These are phyloP conservation scores for Penicillium sp. DNA, from an alignment of 2,329 filamentous ascomycete genomes.

Conservation along the genomic window DNA sequence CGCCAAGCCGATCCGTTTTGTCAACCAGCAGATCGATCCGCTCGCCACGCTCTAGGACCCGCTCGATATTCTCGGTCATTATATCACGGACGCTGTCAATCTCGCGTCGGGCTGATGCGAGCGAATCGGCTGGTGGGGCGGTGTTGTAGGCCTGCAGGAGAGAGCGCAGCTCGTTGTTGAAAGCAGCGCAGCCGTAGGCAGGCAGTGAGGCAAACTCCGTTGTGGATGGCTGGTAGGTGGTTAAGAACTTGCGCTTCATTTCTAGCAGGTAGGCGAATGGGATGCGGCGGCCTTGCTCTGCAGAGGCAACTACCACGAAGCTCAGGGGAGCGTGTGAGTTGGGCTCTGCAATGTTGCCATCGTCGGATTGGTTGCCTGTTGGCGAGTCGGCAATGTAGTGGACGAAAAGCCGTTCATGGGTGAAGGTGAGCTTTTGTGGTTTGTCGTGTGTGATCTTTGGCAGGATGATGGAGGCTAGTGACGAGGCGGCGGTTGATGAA, in stretches of 20 bases:
- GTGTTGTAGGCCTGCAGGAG: conserved; percentile 84
- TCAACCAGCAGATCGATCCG: conserved; percentile 90
- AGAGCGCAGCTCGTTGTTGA: conserved; percentile 73
- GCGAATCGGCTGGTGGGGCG: conserved; percentile 73
- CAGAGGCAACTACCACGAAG: conserved; percentile 84
- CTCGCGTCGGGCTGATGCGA: conserved; percentile 78
- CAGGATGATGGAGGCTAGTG: conserved; percentile 87
- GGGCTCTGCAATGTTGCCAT: conserved; percentile 39
- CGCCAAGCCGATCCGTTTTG: conserved; percentile 90
- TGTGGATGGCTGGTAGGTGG: conserved; percentile 61
- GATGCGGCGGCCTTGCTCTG: conserved; percentile 77
- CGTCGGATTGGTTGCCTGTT: conserved; percentile 52
- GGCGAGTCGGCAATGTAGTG: conserved; percentile 91
- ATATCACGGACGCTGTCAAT: conserved; percentile 91
- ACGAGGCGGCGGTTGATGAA: conserved; percentile 79
- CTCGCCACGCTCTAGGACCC: conserved; percentile 84
- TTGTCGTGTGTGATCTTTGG: conserved; percentile 83
- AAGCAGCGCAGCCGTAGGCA: conserved; percentile 84
- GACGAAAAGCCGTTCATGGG: conserved; percentile 85
- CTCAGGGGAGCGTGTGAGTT: conserved; percentile 76
- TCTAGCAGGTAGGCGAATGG: conserved; percentile 91
- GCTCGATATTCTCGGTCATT: conserved; percentile 94
- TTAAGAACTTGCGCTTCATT: conserved; percentile 82
- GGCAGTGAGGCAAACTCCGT: conserved; percentile 76
- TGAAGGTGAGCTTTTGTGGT: conserved; percentile 89